phyloP scores from a whole-genome alignment of 176 grass and related monocot genomes.

The Musa troglodytarum region DNA sequence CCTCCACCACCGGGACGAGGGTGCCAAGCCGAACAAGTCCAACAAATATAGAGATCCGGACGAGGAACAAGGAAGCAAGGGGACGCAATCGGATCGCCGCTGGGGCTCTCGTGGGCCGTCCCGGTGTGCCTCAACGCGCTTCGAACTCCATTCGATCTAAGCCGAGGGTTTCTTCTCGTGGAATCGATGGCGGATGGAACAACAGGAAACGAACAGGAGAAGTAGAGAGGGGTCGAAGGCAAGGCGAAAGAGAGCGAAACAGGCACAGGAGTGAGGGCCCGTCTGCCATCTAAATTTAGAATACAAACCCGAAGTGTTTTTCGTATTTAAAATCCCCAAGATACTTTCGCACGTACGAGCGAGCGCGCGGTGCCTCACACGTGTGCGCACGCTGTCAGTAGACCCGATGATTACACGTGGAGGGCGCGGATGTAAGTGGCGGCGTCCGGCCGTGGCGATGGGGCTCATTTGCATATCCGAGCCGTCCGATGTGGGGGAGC shows the following conservation, averaged over 20 bases:
- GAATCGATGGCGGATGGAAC: background rate
- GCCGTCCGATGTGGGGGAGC: too few species aligned
- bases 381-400: too few species aligned
- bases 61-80: background rate
- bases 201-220: background rate
- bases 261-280: conserved; percentile 4
- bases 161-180: background rate
- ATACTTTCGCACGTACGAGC: background rate
- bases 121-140: background rate
- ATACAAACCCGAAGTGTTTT: background rate
- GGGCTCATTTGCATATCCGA: too few species aligned
- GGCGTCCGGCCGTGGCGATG: background rate
- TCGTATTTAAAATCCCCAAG: too few species aligned
- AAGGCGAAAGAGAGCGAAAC: background rate
- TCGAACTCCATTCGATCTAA: too few species aligned
- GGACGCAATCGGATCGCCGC: background rate
- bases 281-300: background rate
- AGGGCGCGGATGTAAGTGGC: background rate
- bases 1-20: background rate
- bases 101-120: background rate
- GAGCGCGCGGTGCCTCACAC: background rate
- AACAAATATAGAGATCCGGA: background rate
- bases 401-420: background rate
- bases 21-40: too few species aligned
- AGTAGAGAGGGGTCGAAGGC: background rate